Evolutionary conservation across 139 green algal species (phyloP), one percentile per base, ranked within the genome.

Genomic region (Chlamydomonas sp.): DNA sequence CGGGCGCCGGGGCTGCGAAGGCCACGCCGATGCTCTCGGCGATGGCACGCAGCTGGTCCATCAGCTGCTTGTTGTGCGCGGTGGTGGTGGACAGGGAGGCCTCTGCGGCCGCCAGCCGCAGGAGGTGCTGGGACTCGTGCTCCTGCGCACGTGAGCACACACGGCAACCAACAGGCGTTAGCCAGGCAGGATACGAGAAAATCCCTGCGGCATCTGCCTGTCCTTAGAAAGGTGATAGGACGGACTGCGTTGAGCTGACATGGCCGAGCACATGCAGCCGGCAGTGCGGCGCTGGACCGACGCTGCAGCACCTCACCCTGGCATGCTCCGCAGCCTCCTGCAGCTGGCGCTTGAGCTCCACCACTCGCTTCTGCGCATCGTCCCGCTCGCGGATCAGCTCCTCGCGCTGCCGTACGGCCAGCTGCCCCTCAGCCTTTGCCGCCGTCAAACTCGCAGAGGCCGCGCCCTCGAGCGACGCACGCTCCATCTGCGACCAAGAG

Each of bases 21-120:
- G 80, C 73, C 73, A 80, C 17, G 2, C 62, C 83, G 4, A 87
- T 57, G 2, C 2, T 6, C 1, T 49, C 20, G 4, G 83, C 83
- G 5, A 87, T 60, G 16, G 61, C 62, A 0, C 12, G 5, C 16
- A 87, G 83, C 83, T 87, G 83, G 1, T n/a, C 69, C 72, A 62
- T 75, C 16, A 87, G 63, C 18, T 77, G 12, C 7, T 16, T 3
- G 83, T 87, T 87, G 16, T 73, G 72, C n/a, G n/a, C 16, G n/a
- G 7, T 20, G 0, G 82, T 12, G 3, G 10, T 2, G 9, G 71
- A 71, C 71, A 80, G 64, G 5, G 82, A 71, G 0, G 82, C 72
- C 8, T 87, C 60, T 14, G 49, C 3, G 10, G 69, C 18, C 6
- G 62, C 7, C 10, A 79, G 71, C 67, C 64, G 61, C 71, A 49